These are phyloP conservation scores for Dactylellina haptotyla DNA, from an alignment of 2,329 filamentous ascomycete species.

Conservation along the genomic window DNA sequence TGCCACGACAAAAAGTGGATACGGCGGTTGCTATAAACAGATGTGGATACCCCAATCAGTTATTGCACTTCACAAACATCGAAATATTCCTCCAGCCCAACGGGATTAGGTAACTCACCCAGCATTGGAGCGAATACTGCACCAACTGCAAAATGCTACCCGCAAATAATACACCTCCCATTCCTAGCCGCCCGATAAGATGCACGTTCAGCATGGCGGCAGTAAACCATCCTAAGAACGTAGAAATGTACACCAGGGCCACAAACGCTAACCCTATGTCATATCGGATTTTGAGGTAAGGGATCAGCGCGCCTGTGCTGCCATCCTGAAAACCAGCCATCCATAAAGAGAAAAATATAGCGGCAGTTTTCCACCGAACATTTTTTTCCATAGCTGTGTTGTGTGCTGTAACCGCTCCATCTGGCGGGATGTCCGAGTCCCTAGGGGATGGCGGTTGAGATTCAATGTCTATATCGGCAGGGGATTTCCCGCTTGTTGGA, in stretches of 20 bases:
- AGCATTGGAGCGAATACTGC: constrained; percentile 72
- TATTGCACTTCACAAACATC: not conserved
- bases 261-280: constrained; percentile 63
- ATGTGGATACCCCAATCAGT: not conserved
- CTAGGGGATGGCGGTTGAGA: constrained; percentile 42
- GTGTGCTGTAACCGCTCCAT: constrained; percentile 54
- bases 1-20: constrained; percentile 62
- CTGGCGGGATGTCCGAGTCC: constrained; percentile 47
- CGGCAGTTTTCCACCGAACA: constrained; percentile 61
- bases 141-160: constrained; percentile 72
- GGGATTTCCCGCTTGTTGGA: constrained; percentile 18
- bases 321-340: constrained; percentile 77
- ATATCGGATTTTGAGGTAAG: constrained; percentile 62
- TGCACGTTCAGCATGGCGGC: constrained; percentile 75
- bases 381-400: constrained; percentile 54
- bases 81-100: not conserved
- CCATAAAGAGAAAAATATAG: constrained; percentile 71
- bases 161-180: constrained; percentile 75
- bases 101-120: constrained; percentile 63
- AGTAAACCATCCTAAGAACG: constrained; percentile 72
- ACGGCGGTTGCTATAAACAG: constrained; percentile 62
- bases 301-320: constrained; percentile 69
- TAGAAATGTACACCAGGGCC: constrained; percentile 67
- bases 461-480: constrained; percentile 39
- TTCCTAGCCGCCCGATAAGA: constrained; percentile 68